Base-by-base conservation (phyloP, 768 basidiomycete genomes). In the Fibroporia radiculosa region DNA sequence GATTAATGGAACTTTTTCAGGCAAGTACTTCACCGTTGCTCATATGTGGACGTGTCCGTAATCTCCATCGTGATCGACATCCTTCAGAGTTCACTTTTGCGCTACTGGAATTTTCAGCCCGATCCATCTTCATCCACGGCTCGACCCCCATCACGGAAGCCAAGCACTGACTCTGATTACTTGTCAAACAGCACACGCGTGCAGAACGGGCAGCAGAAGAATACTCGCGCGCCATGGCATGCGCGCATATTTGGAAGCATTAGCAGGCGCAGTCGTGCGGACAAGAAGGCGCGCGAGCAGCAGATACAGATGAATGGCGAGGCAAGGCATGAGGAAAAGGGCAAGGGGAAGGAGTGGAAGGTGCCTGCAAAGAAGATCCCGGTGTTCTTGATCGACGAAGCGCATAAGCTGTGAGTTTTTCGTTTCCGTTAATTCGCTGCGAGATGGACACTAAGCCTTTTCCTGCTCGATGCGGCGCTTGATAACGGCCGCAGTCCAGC, bases 1-100 rank as follows among this genome's bases (percentile, higher is more conserved):
- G 86, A 16, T 66, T 91, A 13, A 87, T 92, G 84, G 89, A 90
- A 53, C 63, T 90, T 2, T 88, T 90, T 56, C 88, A 89, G 66
- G 84, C 76, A 48, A 45, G 62, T 41, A n/a, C 16, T 14, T 23
- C 14, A 28, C 45, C 40, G 33, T 16, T 39, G 20, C n/a, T 38
- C 16, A 12, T 5, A 8, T n/a, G 29, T 31, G 29, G 10, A 10
- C 29, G 29, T 31, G 29, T 31, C n/a, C 10, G 29, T 31, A n/a
- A 10, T 44, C 24, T 18, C 26, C 14, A n/a, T 36, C 28, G 37
- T 26, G n/a, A 26, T 3, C 18, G 10, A 39, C 34, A 35, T 7
- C 34, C 20, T 31, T 35, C 45, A 84, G 81, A 82, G 73, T 55
- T 79, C 82, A 1, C 74, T 88, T 11, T 58, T 86, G 24, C 80